Conservation (phyloP, 2,329 filamentous ascomycete species). For the Triangularia verruculosa region DNA sequence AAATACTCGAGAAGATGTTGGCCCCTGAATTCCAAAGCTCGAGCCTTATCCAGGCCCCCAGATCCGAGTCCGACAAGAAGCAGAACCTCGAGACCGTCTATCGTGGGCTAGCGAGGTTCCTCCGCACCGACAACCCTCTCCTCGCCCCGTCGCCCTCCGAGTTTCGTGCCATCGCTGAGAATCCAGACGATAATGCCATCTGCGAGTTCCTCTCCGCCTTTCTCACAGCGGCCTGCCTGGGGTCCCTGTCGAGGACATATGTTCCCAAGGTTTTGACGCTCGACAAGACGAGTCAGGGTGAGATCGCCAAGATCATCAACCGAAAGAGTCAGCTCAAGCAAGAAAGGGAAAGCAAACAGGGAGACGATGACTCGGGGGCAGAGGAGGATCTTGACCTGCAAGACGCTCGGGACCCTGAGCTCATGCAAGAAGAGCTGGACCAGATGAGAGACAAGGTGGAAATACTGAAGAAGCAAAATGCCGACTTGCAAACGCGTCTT, state of each 20-base stretch:
- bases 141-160: constrained; percentile 53
- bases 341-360: constrained; percentile 24
- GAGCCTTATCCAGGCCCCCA: constrained; percentile 48
- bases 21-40: constrained; percentile 55
- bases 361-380: constrained; percentile 1
- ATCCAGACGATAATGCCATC: constrained; percentile 53
- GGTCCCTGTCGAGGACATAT: constrained; percentile 30
- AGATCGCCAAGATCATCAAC: constrained; percentile 46
- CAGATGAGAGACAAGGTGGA: constrained; percentile 51
- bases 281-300: constrained; percentile 38
- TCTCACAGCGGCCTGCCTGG: constrained; percentile 32
- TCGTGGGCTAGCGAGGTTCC: constrained; percentile 78
- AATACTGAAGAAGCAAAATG: constrained; percentile 53
- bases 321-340: constrained; percentile 24
- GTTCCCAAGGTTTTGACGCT: constrained; percentile 33
- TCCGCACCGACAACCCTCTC: constrained; percentile 50
- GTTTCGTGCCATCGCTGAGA: constrained; percentile 57
- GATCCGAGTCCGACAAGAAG: constrained; percentile 61
- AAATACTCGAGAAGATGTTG: constrained; percentile 54
- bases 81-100: constrained; percentile 90
- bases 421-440: constrained; percentile 55
- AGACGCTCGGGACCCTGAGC: constrained; percentile 47
- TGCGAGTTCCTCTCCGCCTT: constrained; percentile 40
- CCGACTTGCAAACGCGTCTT: constrained; percentile 57
- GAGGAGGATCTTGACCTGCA: constrained; percentile 32